Base-by-base conservation (phyloP, 306 rosid species). In the Sicyos baderoa region DNA sequence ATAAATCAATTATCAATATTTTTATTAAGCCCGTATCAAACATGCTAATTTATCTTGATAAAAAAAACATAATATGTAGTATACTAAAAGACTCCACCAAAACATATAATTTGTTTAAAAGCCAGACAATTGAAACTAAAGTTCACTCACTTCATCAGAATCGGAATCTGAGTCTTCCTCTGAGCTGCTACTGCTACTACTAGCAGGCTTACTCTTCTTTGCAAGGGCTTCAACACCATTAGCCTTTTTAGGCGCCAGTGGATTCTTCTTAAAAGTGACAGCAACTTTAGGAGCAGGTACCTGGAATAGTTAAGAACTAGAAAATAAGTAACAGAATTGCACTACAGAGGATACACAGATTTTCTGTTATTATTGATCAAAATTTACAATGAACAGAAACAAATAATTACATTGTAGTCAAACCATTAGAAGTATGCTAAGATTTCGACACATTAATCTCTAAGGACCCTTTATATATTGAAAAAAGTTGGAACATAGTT, bases 161-260 rank as follows among this genome's bases (percentile, higher is more conserved):
- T 60, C 71, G 8, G 44, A 37, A 37, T 37, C 44, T 4, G 54
- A 45, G 3, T 67, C 71, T 3, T 66, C 72, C 22, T 67, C 72
- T 23, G 72, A 67, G 56, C 72, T 67, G 18, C 72, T 37, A 9
- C 44, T 66, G 53, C 71, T 66, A 4, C 55, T 67, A 3, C 54
- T 45, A 23, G 16, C 72, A 22, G 72, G 56, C 56, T 64, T 78
- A 25, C 54, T 75, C 67, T 80, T 86, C 77, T 80, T 69, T 15
- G 73, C 76, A 5, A 58, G 53, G n/a, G 57, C 49, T 76, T 9
- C 60, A 16, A 49, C 8, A 4, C 81, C 85, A n/a, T 89, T 89
- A 8, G 80, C 84, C 11, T 84, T 88, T 13, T 84, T 86, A 7
- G 74, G 52, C 1, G 75, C 9, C 45, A 73, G 52, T 3, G 79